phyloP scores from a whole-genome alignment of 129 eudicot species.

The Flaveria linearis region DNA sequence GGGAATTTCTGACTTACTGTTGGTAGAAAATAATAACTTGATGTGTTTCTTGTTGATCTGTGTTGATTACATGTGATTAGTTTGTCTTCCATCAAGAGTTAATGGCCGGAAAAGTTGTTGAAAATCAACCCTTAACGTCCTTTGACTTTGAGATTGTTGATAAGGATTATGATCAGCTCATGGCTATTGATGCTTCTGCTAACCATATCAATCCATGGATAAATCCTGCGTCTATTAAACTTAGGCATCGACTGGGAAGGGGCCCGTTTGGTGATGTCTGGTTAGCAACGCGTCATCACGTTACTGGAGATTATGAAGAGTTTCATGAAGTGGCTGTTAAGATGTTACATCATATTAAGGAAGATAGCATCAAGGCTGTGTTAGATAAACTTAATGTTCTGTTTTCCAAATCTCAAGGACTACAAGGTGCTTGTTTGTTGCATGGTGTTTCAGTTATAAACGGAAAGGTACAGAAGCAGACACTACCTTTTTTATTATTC shows the following conservation, averaged over 20 bases:
- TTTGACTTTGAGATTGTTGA: slow-evolving; percentile 77
- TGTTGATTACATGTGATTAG: slow-evolving; percentile 17
- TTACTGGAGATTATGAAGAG: slow-evolving; percentile 68
- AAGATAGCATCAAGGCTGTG: slow-evolving; percentile 57
- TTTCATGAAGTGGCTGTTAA: slow-evolving; percentile 89
- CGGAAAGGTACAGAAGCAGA: slow-evolving; percentile 59
- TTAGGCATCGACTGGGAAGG: slow-evolving; percentile 85
- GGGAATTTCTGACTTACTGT: not conserved
- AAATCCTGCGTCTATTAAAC: slow-evolving; percentile 69
- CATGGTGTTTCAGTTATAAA: slow-evolving; percentile 68
- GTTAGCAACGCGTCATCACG: slow-evolving; percentile 80
- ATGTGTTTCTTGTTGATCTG: slow-evolving; percentile 16
- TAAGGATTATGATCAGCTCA: slow-evolving; percentile 56
- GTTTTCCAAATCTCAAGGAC: slow-evolving; percentile 54
- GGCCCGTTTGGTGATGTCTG: slow-evolving; percentile 95
- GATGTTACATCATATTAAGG: slow-evolving; percentile 75
- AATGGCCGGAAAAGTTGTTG: slow-evolving; percentile 69
- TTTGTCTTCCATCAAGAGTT: slow-evolving; percentile 32
- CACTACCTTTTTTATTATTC: not conserved
- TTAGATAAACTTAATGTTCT: slow-evolving; percentile 55
- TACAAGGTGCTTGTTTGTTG: slow-evolving; percentile 65
- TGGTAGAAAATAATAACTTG: not conserved
- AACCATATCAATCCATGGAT: slow-evolving; percentile 63
- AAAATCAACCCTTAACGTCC: slow-evolving; percentile 41
- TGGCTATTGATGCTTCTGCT: slow-evolving; percentile 43